Base-by-base conservation (phyloP, 352 stramenopile species). In the Globisporangium polare region DNA sequence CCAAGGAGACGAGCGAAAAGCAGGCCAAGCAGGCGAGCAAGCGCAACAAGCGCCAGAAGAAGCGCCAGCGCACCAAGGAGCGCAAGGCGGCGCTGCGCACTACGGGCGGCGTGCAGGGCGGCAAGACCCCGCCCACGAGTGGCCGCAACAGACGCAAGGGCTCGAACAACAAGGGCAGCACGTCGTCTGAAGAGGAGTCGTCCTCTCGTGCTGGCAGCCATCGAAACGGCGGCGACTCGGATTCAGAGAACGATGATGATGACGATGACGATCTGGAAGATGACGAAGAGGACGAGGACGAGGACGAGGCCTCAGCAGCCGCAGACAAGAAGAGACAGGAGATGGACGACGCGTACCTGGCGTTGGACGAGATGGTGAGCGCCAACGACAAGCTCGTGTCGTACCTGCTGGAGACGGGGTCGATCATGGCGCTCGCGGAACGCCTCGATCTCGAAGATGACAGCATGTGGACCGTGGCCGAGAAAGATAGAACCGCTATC, bases 1-100 rank as follows among this genome's bases (percentile, higher is more conserved):
- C 97, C 66, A 95, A 96, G 60, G 84, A 97, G 54, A 95, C 86
- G 50, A 89, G 73, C 53, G 86, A 95, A 63, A 96, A 96, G 69
- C 88, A 97, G 70, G 87, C 86, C 29, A 90, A 92, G 58, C 84
- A 96, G 52, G 85, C 85, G 37, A 91, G 80, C 5, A 94, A 94
- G 72, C 80, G 85, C 51, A 91, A 76, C 70, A 92, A 92, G 68
- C 83, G 85, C 15, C 83, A 91, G 68, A 92, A 92, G 73, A 94
- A 94, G 53, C 83, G 85, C 1, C 75, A 88, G 67, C 85, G 85
- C 51, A 94, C 84, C 10, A 92, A 90, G 57, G 83, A 94, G 65
- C 80, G 83, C 46, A 94, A 94, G 63, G 84, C 84, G 13, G 84
- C 84, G 13, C 66, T 90, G 33, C 72, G 75, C 37, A 46, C 41